These are phyloP conservation scores for Arthroderma sp. DNA, from an alignment of 2,329 filamentous ascomycete species.

Conservation along the genomic window DNA sequence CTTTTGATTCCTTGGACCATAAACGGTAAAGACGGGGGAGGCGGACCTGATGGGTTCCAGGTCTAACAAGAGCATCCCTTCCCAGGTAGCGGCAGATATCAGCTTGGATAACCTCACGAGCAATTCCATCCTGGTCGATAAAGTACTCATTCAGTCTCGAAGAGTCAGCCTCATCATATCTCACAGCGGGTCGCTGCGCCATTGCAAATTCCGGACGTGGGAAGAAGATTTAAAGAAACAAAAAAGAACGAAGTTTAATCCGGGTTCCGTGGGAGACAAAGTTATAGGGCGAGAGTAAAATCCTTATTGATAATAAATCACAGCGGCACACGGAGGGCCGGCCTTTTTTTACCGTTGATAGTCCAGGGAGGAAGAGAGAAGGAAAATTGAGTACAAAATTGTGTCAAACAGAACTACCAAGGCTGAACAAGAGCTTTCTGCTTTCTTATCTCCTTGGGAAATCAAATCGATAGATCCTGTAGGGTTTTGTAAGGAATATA, in stretches of 20 bases:
- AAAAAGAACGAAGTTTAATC: conserved; percentile 4
- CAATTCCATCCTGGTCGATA: conserved; percentile 66
- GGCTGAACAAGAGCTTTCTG: no score
- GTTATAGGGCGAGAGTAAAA: no score
- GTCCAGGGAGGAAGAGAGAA: no score
- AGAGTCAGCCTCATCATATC: conserved; percentile 17
- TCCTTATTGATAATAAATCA: no score
- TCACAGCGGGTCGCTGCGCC: conserved; percentile 22
- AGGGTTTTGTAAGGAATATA: no score
- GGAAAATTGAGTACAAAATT: no score
- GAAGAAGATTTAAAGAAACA: conserved; percentile 10
- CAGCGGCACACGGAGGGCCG: no score
- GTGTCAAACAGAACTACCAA: no score
- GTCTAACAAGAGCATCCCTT: conserved; percentile 67
- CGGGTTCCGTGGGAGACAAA: conserved; percentile 1
- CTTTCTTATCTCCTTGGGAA: no score
- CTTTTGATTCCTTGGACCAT: no score
- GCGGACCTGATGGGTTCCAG: conserved; percentile 58
- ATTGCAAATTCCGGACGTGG: conserved; percentile 20
- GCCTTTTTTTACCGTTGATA: no score
- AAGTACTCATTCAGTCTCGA: conserved; percentile 59
- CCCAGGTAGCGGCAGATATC: conserved; percentile 75
- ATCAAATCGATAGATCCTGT: no score
- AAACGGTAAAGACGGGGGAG: conserved; percentile 10
- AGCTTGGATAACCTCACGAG: conserved; percentile 70